Evolutionary conservation across 208 protist genomes (phyloP), one percentile per base, ranked within the genome.

Genomic region (Wallacemonas rigidus): DNA sequence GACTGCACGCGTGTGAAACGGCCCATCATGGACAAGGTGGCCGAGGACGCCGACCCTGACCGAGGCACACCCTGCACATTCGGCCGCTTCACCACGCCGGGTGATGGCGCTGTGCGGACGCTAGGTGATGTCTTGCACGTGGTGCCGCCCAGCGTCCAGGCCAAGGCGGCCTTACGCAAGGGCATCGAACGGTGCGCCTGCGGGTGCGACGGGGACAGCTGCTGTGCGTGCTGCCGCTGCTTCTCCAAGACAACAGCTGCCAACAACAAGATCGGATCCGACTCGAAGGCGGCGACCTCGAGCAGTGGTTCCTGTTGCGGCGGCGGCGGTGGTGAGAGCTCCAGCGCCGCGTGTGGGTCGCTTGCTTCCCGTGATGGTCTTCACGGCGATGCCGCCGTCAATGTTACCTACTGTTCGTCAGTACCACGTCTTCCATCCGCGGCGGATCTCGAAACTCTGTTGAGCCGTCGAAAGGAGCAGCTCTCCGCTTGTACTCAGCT

Each of bases 1-100:
- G 86, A 88, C 73, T 88, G 80, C 69, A 81, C 75, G 58, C 56
- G 63, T n/a, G 85, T 79, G 15, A 87, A 86, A 62, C 77, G 86
- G 63, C 71, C 80, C 0, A 91, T 91, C 67, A 76, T 88, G 51
- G 82, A 88, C 70, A 79, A 73, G 41, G 77, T 91, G 57, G 77
- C 85, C 61, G 74, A 86, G 61, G 86, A 91, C 57, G 86, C 86
- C 9, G 64, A 88, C 43, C 73, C 67, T n/a, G 73, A 71, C 12
- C 71, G 64, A 26, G 72, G 80, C 38, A 80, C 61, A 17, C 53
- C 76, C 44, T 87, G 82, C 67, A 79, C 75, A 54, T 86, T 91
- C 48, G 82, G 82, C 39, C 62, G 67, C 14, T 43, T 6, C 6
- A 6, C 36, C 56, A 35, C 17, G 14, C 3, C 9, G 56, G 80